Evolutionary conservation across 257 asterid species (phyloP), one percentile per base, ranked within the genome.

Genomic region (Cruciata laevipes): DNA sequence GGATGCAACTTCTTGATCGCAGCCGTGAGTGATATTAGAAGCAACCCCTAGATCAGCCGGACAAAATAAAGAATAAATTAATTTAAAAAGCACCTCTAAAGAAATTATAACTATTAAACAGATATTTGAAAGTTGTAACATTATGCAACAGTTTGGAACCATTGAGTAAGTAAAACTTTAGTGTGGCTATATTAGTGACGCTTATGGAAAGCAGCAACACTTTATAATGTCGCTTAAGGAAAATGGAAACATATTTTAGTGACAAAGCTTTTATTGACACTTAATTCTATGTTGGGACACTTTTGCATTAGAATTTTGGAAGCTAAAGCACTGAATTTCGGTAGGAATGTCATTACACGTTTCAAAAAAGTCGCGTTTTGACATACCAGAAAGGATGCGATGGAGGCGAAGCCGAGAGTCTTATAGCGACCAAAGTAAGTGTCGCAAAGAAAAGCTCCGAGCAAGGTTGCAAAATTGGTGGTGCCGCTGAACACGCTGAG

Each of bases 401-500:
- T 31, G 3, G 96, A 82, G 57, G 85, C 83, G 68, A 79, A 77
- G 18, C 83, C 96, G 8, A 88, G 18, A 3, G 90, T 88, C 16
- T 81, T 86, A 87, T 86, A 88, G n/a, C 95, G 95, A 32, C 96
- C 96, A 32, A 80, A 79, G 72, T 83, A 77, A 27, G 95, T 86
- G 81, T 89, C 95, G 35, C 81, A 69, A 5, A 89, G 73, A 66
- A 67, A 89, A 38, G 95, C 96, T 32, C 96, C 95, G 42, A 84
- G 14, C 37, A 89, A 52, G 52, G 96, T 84, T 23, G 90, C 86
- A 13, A 89, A 75, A 70, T 87, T 89, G 11, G 93, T 72, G 65
- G 94, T 87, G 73, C 95, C 97, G 51, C 65, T 80, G 82, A 89
- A 89, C 52, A 87, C 74, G 58, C 76, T 89, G 32, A 87, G 76